Conservation (phyloP, 306 rosid species). For the Delonix regia region DNA sequence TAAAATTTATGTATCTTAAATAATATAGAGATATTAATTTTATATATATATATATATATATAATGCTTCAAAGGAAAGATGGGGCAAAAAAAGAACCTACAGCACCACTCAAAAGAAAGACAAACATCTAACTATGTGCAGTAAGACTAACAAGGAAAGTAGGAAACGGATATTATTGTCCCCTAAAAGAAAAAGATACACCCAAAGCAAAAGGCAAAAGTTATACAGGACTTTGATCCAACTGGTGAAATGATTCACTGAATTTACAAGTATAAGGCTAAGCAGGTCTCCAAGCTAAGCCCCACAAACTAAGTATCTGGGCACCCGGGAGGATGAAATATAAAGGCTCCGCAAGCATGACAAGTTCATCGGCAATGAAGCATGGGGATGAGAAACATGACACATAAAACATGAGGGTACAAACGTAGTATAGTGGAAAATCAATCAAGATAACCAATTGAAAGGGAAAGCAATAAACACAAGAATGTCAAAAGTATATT, state of each 20-base stretch:
- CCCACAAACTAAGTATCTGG: background rate
- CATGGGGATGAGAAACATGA: background rate
- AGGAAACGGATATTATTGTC: background rate
- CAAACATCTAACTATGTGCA: background rate
- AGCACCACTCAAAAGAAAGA: background rate
- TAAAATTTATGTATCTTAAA: background rate
- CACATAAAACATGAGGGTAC: background rate
- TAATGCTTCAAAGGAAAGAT: background rate
- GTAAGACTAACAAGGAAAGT: background rate
- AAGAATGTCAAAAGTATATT: background rate
- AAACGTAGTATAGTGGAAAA: background rate
- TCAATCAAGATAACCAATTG: background rate
- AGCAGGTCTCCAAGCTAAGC: background rate
- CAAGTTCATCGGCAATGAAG: background rate
- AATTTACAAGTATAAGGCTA: background rate
- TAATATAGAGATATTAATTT: background rate
- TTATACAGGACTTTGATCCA: background rate
- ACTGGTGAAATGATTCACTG: background rate
- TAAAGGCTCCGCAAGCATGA: background rate
- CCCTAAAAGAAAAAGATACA: background rate
- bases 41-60: too few species aligned
- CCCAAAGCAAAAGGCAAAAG: background rate
- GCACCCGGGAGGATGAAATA: background rate
- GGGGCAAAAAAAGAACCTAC: background rate
- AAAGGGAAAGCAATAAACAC: background rate